These are phyloP conservation scores for Verticillium nubilum DNA, from an alignment of 2,329 filamentous ascomycete genomes.

Conservation along the genomic window DNA sequence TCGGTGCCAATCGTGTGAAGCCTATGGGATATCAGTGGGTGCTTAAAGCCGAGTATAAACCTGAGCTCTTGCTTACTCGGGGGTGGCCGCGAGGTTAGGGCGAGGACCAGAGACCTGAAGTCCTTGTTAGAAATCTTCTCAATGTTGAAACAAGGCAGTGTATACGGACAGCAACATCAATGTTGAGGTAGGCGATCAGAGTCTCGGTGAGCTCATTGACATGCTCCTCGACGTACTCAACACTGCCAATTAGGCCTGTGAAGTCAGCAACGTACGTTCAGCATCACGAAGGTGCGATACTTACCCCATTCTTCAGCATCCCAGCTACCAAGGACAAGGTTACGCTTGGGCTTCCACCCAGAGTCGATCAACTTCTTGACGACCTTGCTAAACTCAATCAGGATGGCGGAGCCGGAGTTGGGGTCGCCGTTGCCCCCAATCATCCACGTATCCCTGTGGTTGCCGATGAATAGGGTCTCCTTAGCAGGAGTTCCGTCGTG, in stretches of 20 bases:
- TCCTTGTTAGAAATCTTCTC: not conserved
- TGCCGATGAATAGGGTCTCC: slow-evolving; percentile 73
- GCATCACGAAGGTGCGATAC: not conserved
- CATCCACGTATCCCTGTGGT: slow-evolving; percentile 81
- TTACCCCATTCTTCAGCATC: slow-evolving; percentile 24
- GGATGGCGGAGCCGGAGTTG: slow-evolving; percentile 70
- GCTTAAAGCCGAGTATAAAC: not conserved
- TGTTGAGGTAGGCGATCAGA: slow-evolving; percentile 73
- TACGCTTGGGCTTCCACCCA: slow-evolving; percentile 78
- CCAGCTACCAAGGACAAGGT: slow-evolving; percentile 34
- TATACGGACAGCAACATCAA: slow-evolving; percentile 57
- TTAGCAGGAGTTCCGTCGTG: slow-evolving; percentile 34
- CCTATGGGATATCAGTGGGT: not conserved
- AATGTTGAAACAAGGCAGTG: slow-evolving; percentile 22
- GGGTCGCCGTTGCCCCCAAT: slow-evolving; percentile 81
- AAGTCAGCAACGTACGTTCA: slow-evolving; percentile 71
- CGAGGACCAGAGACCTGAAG: slow-evolving; percentile 40
- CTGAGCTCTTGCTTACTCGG: slow-evolving; percentile 32
- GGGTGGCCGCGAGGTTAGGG: slow-evolving; percentile 55
- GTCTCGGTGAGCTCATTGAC: slow-evolving; percentile 67
- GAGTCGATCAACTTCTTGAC: slow-evolving; percentile 63
- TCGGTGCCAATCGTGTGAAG: slow-evolving; percentile 62
- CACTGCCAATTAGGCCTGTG: slow-evolving; percentile 66
- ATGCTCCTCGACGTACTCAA: slow-evolving; percentile 84
- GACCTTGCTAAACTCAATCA: slow-evolving; percentile 70